A percentile compares a stretch with the other conserved stretches of the same genome.
Evolutionary conservation across 805 yeast genomes (phyloP).

Genomic region (Teunomyces funiuensis): DNA sequence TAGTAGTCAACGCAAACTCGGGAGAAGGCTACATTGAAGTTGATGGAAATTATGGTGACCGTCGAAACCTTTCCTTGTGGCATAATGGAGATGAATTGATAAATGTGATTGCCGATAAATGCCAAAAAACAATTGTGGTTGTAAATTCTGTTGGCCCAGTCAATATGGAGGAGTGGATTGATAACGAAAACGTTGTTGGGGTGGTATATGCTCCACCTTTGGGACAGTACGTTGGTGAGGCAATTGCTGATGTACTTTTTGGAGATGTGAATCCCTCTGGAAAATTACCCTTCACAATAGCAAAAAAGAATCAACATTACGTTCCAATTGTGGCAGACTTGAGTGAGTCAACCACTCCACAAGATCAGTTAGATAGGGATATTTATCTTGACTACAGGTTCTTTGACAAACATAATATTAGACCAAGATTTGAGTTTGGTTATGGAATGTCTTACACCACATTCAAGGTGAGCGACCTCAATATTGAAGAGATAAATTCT

Average conservation of each 20-base stretch:
- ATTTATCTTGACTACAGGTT: conserved; percentile 55
- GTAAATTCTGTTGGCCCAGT: conserved; percentile 64
- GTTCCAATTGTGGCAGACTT: conserved; percentile 42
- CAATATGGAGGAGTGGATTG: conserved; percentile 56
- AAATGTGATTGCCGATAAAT: conserved; percentile 45
- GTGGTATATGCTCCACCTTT: conserved; percentile 56
- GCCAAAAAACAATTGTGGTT: conserved; percentile 56
- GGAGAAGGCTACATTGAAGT: conserved; percentile 62
- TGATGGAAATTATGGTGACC: conserved; percentile 59
- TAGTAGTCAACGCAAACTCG: conserved; percentile 53
- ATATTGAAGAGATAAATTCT: conserved; percentile 40
- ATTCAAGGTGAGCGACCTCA: conserved; percentile 35
- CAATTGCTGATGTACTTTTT: conserved; percentile 56
- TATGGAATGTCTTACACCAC: conserved; percentile 58
- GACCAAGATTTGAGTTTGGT: conserved; percentile 63
- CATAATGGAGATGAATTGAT: conserved; percentile 58
- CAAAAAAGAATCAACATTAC: conserved; percentile 48
- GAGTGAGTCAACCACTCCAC: conserved; percentile 31
- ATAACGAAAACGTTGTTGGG: conserved; percentile 57
- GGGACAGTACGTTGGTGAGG: conserved; percentile 58
- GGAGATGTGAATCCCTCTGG: conserved; percentile 68
- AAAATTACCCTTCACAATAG: conserved; percentile 61
- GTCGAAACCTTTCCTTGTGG: conserved; percentile 55
- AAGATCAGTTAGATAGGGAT: conserved; percentile 48
- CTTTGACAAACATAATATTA: conserved; percentile 55